Conservation (phyloP, 2,329 filamentous ascomycete genomes). For the Cladosporium sp. region DNA sequence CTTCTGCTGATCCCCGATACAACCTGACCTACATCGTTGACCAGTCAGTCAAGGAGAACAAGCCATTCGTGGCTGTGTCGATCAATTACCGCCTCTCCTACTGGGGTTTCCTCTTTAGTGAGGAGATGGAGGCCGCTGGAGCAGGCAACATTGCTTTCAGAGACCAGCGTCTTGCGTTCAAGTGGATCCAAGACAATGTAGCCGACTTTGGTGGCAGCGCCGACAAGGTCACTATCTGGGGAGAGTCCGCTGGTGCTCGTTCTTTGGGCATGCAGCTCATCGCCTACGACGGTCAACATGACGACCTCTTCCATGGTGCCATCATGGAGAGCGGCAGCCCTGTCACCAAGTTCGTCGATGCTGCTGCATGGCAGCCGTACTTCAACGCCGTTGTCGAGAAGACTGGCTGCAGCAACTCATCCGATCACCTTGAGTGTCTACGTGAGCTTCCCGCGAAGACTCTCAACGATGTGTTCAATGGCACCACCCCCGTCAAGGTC, state of each 20-base stretch:
- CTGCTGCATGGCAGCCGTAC: conserved; percentile 48
- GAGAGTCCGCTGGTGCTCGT: conserved; percentile 62
- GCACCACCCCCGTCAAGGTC: conserved; percentile 14
- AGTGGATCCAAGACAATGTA: conserved; percentile 49
- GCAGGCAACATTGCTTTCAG: conserved; percentile 34
- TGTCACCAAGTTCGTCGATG: conserved; percentile 5
- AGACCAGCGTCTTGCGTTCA: conserved; percentile 12
- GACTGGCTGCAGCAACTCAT: conserved; percentile 57
- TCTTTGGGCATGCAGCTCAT: conserved; percentile 39
- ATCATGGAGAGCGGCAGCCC: conserved; percentile 41
- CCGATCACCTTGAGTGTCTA: conserved; percentile 64
- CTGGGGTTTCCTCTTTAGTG: conserved; percentile 16
- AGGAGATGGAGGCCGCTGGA: conserved; percentile 11
- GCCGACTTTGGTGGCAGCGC: conserved; percentile 67
- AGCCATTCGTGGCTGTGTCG: conserved; percentile 56
- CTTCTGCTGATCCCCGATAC: conserved; percentile 47
- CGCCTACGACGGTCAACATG: conserved; percentile 40
- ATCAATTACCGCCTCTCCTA: conserved; percentile 60
- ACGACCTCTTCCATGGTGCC: conserved; percentile 45
- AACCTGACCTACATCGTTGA: conserved; percentile 61
- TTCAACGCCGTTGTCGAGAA: conserved; percentile 62
- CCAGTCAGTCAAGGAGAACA: conserved; percentile 56
- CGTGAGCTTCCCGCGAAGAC: conserved; percentile 43
- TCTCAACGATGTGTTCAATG: conserved; percentile 27
- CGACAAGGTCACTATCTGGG: conserved; percentile 74